A percentile compares a stretch with the other conserved stretches of the same genome.
These are phyloP conservation scores for Batkoa obscura DNA, from an alignment of 371 early-diverging fungal genomes.

Conservation along the genomic window DNA sequence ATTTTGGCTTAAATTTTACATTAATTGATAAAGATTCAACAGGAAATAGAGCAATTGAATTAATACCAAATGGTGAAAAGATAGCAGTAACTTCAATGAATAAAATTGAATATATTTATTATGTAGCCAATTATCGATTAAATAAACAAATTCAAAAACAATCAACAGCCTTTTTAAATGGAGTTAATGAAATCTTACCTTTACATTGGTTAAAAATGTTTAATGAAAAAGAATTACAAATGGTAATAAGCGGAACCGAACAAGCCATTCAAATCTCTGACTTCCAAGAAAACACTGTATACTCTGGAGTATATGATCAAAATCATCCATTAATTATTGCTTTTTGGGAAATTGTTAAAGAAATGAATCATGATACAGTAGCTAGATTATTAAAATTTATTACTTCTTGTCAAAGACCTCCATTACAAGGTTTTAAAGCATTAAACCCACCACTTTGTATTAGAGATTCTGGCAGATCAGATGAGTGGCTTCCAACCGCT, in stretches of 20 bases:
- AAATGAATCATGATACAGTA: conserved; percentile 39
- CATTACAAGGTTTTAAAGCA: conserved; percentile 74
- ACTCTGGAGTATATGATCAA: conserved; percentile 52
- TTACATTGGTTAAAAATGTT: conserved; percentile 64
- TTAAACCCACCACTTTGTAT: conserved; percentile 59
- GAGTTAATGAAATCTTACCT: conserved; percentile 58
- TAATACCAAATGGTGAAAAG: conserved; percentile 54
- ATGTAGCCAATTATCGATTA: conserved; percentile 57
- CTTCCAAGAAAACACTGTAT: conserved; percentile 53
- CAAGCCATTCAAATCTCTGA: conserved; percentile 59
- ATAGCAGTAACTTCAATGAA: conserved; percentile 67
- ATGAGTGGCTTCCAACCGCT: conserved; percentile 52
- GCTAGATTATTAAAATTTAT: conserved; percentile 68
- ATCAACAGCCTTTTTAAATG: conserved; percentile 63
- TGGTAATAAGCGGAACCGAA: conserved; percentile 67
- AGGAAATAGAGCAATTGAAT: conserved; percentile 30
- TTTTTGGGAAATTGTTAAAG: conserved; percentile 69
- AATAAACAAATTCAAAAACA: conserved; percentile 63
- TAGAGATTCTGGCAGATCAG: conserved; percentile 36
- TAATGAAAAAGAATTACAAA: conserved; percentile 66
- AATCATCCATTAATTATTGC: conserved; percentile 43
- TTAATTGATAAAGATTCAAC: conserved; percentile 31
- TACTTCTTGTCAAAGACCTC: conserved; percentile 81
- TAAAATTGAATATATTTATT: conserved; percentile 60
- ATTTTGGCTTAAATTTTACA: conserved; percentile 66